A percentile compares a stretch with the other conserved stretches of the same genome.
These are phyloP conservation scores for Pyrus communis DNA, from an alignment of 306 rosid species.

Conservation along the genomic window DNA sequence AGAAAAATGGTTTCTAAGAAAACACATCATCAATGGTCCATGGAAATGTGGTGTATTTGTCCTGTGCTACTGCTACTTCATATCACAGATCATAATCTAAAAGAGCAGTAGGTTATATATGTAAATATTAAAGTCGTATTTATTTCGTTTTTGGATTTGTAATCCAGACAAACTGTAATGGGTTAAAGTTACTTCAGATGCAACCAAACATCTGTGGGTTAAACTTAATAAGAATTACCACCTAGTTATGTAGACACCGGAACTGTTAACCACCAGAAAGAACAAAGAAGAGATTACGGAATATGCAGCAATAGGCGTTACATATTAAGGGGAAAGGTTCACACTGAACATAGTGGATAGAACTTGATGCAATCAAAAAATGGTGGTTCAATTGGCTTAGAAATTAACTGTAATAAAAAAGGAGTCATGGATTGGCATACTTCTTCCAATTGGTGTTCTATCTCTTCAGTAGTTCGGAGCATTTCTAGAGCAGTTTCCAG, in stretches of 20 bases:
- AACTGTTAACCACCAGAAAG: not conserved
- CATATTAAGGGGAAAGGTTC: not conserved
- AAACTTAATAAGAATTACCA: not conserved
- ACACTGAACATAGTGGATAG: not conserved
- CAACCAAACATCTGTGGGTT: not conserved
- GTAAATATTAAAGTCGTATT: not conserved
- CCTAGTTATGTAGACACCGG: not conserved
- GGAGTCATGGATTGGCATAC: constrained; percentile 33
- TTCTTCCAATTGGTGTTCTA: constrained; percentile 51
- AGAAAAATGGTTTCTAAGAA: not conserved
- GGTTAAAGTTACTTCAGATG: not conserved
- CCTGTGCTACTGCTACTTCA: not conserved
- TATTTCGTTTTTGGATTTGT: not conserved
- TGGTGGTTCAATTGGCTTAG: not conserved
- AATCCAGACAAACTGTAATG: not conserved
- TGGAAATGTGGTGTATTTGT: not conserved
- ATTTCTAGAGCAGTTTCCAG: constrained; percentile 64
- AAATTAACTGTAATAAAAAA: not conserved
- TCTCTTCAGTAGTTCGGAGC: constrained; percentile 74
- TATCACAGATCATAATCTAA: not conserved
- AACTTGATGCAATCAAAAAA: not conserved
- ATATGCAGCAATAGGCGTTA: not conserved
- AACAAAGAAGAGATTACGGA: not conserved
- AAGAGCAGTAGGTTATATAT: not conserved
- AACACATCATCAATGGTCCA: not conserved